A percentile compares a stretch with the other conserved stretches of the same genome.
Conservation (phyloP, 2,329 filamentous ascomycete genomes). For the Lecanoromycetidae sp. region DNA sequence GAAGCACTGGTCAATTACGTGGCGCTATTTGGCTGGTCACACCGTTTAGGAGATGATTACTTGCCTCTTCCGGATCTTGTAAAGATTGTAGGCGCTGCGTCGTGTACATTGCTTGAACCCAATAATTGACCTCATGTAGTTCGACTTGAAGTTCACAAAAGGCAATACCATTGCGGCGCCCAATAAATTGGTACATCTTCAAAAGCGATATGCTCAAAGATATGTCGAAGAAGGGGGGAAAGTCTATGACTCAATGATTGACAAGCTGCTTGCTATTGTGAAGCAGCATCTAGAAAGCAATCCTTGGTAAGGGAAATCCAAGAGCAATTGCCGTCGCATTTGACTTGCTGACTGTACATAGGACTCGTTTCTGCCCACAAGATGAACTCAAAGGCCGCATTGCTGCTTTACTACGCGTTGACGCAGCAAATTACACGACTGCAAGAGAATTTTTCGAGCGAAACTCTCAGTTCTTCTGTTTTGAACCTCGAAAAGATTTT, state of each 20-base stretch:
- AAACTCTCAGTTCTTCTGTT: constrained; percentile 47
- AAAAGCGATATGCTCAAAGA: constrained; percentile 53
- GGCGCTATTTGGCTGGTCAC: constrained; percentile 73
- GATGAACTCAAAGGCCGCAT: constrained; percentile 36
- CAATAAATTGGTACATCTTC: constrained; percentile 69
- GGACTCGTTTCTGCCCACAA: neutral
- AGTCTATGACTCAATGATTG: constrained; percentile 30
- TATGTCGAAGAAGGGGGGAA: constrained; percentile 36
- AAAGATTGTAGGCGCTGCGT: constrained; percentile 32
- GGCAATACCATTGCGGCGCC: constrained; percentile 76
- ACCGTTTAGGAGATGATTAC: constrained; percentile 54
- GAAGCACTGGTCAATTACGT: constrained; percentile 68
- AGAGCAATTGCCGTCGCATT: neutral
- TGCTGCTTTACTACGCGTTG: constrained; percentile 38
- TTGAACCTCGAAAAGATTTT: constrained; percentile 19
- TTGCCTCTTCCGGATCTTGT: constrained; percentile 61
- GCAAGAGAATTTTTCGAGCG: constrained; percentile 43
- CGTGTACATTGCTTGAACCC: neutral
- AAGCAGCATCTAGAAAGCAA: constrained; percentile 11
- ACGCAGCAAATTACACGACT: constrained; percentile 47
- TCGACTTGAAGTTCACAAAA: constrained; percentile 77
- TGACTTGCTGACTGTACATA: neutral
- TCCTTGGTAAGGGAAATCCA: constrained; percentile 9
- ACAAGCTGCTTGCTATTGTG: constrained; percentile 23
- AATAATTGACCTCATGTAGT: constrained; percentile 37